phyloP scores from a whole-genome alignment of 2,329 filamentous ascomycete genomes.

The Aspergillus brasiliensis region DNA sequence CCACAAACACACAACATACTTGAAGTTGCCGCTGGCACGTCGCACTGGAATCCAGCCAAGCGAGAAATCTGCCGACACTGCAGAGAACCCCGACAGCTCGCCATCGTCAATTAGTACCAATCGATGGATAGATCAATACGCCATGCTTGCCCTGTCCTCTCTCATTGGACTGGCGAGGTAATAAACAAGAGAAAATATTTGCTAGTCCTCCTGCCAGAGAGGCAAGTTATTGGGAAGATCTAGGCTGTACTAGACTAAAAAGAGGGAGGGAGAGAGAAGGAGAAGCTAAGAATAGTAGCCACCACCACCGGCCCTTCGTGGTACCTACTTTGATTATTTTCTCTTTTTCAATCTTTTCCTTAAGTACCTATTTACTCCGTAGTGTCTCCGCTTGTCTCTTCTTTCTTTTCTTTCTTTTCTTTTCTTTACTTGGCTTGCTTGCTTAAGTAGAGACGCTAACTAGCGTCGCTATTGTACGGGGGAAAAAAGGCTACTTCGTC shows the following conservation, averaged over 20 bases:
- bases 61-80: neutral
- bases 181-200: neutral
- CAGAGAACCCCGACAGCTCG: neutral
- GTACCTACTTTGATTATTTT: neutral
- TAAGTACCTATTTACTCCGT: no score
- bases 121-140: neutral
- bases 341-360: neutral
- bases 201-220: neutral
- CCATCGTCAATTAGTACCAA: constrained; percentile 2
- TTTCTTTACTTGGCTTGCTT: neutral
- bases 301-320: neutral
- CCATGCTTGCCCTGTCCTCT: neutral
- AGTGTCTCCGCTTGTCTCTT: no score
- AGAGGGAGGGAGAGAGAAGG: neutral
- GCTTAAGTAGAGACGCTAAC: neutral
- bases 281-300: constrained; percentile 1
- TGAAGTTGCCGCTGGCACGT: neutral
- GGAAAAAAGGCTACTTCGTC: neutral
- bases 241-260: no score
- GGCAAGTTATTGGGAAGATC: neutral
- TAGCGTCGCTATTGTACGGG: neutral
- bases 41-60: neutral
- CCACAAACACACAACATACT: neutral
- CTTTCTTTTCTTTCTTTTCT: no score
- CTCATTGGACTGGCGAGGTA: neutral